phyloP scores from a whole-genome alignment of 2,329 filamentous ascomycete genomes.

The Alternaria arborescens region DNA sequence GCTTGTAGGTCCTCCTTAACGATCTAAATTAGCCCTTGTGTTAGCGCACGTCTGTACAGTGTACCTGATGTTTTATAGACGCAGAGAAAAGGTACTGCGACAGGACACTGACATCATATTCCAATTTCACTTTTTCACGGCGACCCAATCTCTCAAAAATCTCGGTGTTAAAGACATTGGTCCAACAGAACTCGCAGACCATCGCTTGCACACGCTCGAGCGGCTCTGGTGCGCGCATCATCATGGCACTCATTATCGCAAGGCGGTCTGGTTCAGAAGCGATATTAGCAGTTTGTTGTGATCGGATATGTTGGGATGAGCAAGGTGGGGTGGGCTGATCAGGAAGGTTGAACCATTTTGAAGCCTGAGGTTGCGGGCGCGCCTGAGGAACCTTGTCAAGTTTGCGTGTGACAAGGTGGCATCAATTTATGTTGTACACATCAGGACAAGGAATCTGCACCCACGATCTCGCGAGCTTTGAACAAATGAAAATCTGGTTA shows the following conservation, averaged over 20 bases:
- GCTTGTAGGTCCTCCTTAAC: too few species aligned
- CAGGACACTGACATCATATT: neutral
- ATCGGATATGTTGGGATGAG: too few species aligned
- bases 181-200: neutral
- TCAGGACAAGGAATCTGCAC: neutral
- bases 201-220: neutral
- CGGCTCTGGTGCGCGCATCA: neutral
- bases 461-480: neutral
- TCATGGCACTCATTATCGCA: rapidly evolving
- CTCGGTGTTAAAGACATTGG: neutral
- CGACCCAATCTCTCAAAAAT: neutral
- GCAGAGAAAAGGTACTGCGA: neutral
- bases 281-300: rapidly evolving
- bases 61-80: neutral
- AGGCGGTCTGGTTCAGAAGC: rapidly evolving
- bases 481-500: neutral
- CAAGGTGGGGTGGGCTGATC: neutral
- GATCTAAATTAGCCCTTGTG: rapidly evolving
- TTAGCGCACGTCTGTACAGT: neutral
- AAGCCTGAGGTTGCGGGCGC: neutral
- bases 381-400: neutral
- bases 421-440: neutral
- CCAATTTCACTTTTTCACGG: neutral
- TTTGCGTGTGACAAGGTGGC: neutral
- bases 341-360: neutral